Conservation (phyloP, 2,329 filamentous ascomycete species). For the Fusarium coffeatum region DNA sequence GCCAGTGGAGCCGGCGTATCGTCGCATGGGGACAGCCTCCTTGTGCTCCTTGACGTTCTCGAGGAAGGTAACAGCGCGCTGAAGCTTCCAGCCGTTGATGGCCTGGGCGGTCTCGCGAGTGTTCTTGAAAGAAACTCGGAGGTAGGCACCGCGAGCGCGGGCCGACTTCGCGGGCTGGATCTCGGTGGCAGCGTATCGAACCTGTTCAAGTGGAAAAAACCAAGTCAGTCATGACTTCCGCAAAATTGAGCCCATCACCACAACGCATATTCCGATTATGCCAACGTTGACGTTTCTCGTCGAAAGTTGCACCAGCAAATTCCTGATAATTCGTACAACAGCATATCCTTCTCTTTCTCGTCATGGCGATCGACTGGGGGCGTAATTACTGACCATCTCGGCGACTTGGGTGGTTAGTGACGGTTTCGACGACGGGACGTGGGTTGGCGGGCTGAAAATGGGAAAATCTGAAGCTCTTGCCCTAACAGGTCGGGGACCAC, state of each 20-base stretch:
- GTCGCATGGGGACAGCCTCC: constrained; percentile 98
- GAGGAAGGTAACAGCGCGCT: constrained; percentile 95
- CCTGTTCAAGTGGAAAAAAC: constrained; percentile 61
- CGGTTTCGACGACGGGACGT: constrained; percentile 63
- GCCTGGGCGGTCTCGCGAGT: constrained; percentile 99
- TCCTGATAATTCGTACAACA: constrained; percentile 20
- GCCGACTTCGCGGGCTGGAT: constrained; percentile 92
- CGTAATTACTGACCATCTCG: constrained; percentile 66
- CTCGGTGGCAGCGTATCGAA: constrained; percentile 95
- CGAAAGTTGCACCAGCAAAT: constrained; percentile 28
- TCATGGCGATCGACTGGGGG: constrained; percentile 40
- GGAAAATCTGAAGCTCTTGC: constrained; percentile 61
- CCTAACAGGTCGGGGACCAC: constrained; percentile 53
- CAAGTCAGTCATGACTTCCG: constrained; percentile 42
- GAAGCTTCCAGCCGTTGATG: constrained; percentile 99
- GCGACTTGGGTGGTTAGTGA: constrained; percentile 63
- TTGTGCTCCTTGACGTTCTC: constrained; percentile 98
- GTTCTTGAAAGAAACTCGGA: constrained; percentile 99
- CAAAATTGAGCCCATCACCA: constrained; percentile 20
- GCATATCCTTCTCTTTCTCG: constrained; percentile 39
- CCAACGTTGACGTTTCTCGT: constrained; percentile 12
- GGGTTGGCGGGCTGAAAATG: constrained; percentile 59
- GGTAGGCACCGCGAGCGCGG: constrained; percentile 97
- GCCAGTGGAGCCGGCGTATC: constrained; percentile 95
- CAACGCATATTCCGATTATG: background rate